A percentile compares a stretch with the other conserved stretches of the same genome.
Conservation (phyloP, 805 yeast genomes). For the Ogataea saltuana region DNA sequence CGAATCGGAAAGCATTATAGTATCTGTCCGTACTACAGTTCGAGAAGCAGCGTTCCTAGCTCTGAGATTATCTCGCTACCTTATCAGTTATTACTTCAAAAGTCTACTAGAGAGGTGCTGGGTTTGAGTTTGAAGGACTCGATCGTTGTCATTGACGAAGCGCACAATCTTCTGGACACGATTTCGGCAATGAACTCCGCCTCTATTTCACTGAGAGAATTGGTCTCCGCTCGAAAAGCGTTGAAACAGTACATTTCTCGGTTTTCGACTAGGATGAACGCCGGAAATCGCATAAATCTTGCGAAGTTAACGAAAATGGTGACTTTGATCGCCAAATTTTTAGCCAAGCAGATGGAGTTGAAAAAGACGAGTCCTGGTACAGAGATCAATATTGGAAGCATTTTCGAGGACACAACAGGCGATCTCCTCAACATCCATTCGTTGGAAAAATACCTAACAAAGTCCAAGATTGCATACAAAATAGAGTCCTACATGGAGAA, state of each 20-base stretch:
- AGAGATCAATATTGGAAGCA: slow-evolving; percentile 49
- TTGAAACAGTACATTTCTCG: slow-evolving; percentile 56
- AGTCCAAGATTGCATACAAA: slow-evolving; percentile 79
- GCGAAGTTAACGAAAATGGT: slow-evolving; percentile 62
- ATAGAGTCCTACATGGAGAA: slow-evolving; percentile 60
- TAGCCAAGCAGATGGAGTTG: slow-evolving; percentile 34
- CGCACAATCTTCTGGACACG: slow-evolving; percentile 83
- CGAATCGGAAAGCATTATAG: slow-evolving; percentile 54
- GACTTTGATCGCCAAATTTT: slow-evolving; percentile 49
- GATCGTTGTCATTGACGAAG: slow-evolving; percentile 85
- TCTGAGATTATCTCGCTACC: slow-evolving; percentile 85
- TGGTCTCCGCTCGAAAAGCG: slow-evolving; percentile 46
- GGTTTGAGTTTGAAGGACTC: slow-evolving; percentile 61
- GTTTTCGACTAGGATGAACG: slow-evolving; percentile 64
- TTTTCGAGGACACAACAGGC: slow-evolving; percentile 60
- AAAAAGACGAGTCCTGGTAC: slow-evolving; percentile 50
- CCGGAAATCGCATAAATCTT: slow-evolving; percentile 70
- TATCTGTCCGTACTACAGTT: slow-evolving; percentile 82
- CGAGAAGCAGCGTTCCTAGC: slow-evolving; percentile 52
- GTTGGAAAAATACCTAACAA: slow-evolving; percentile 60
- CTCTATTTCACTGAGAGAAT: slow-evolving; percentile 50
- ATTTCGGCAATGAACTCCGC: slow-evolving; percentile 69
- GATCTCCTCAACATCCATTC: slow-evolving; percentile 72
- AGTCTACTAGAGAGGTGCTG: slow-evolving; percentile 57
- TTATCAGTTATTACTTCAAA: slow-evolving; percentile 72